Evolutionary conservation across 768 basidiomycete species (phyloP), one percentile per base, ranked within the genome.

Genomic region (Lactifluus piperatus): DNA sequence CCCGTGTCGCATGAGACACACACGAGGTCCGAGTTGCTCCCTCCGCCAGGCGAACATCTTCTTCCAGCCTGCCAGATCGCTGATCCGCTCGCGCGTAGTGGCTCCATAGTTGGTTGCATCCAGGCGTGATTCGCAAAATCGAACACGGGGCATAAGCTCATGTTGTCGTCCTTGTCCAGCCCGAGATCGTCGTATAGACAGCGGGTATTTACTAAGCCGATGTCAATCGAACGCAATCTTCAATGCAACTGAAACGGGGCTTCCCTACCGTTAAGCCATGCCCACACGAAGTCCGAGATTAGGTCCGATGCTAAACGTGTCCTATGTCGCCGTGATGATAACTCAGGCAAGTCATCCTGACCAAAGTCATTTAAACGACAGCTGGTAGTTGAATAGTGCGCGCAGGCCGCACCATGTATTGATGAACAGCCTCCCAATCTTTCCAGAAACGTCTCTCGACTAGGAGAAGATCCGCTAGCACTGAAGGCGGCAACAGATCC

Each of bases 91-190:
- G 34, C 37, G 8, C 50, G 59, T 36, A 71, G 65, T 22, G 79
- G 83, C 13, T 64, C 69, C 73, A 81, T 78, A 56, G 76, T 73
- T 10, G 77, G 71, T 41, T 68, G 68, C 36, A 67, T 51, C 41
- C 73, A 63, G 2, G 75, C 74, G 64, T 97, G 94, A 65, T 97
- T 97, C 14, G 91, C 91, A 62, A 97, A 86, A 73, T 98, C 95
- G 53, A 97, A 76, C 34, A 97, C 77, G 9, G 95, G 95, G 60
- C 89, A 90, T 58, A 98, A 76, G 0, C 93, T 90, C 59, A 94
- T 72, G 67, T 95, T 94, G 69, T 92, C 81, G 65, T 85, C 77
- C 11, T 78, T 76, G 50, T 71, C 75, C 29, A 72, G 66, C 63
- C 75, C 79, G 44, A 85, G 70, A 60, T 80, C 84, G 68, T 83